Base-by-base conservation (phyloP, 2,329 filamentous ascomycete genomes). In the Aureobasidium sp. region DNA sequence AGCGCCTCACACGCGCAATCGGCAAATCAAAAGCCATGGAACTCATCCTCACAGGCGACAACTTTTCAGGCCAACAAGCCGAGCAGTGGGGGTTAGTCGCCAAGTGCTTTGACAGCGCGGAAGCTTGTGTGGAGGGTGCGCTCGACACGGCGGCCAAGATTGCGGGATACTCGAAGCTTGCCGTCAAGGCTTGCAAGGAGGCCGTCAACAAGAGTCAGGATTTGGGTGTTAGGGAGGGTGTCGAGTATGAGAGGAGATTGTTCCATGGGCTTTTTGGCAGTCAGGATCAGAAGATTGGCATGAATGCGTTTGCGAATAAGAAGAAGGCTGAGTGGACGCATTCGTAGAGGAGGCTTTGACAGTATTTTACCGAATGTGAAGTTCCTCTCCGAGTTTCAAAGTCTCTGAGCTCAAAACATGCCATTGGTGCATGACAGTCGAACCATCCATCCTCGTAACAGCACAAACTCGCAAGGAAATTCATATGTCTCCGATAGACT, bases 181-280 rank as follows among this genome's bases (percentile, higher is more conserved):
- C 93, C 1, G 85, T 96, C 63, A 86, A 91, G 78, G 94, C 89
- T 12, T 88, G 85, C 62, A 99, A 99, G 82, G 94, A 99, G 81
- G 93, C 94, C n/a, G 93, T 99, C 62, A 96, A 97, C 75, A 97
- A 97, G 86, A 96, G 91, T 75, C 92, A 97, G 81, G 94, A 99
- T 70, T 77, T 96, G 68, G 82, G 87, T 3, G 78, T 99, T 64
- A 81, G 89, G 68, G 94, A 97, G 71, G 94, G 94, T 15, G 89
- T 99, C 1, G 94, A 99, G 78, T 97, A 86, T 77, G 94, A 99
- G 83, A 83, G 94, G 72, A 84, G 92, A 59, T 82, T 97, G 37
- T 99, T 99, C 81, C 94, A 99, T 77, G 84, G 87, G 29, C 72
- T 97, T 70, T 99, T 99, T 78, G 94, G 93, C 25, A 96, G 89